phyloP scores from a whole-genome alignment of 169 alveolate genomes.

The Cyclospora cayetanensis region DNA sequence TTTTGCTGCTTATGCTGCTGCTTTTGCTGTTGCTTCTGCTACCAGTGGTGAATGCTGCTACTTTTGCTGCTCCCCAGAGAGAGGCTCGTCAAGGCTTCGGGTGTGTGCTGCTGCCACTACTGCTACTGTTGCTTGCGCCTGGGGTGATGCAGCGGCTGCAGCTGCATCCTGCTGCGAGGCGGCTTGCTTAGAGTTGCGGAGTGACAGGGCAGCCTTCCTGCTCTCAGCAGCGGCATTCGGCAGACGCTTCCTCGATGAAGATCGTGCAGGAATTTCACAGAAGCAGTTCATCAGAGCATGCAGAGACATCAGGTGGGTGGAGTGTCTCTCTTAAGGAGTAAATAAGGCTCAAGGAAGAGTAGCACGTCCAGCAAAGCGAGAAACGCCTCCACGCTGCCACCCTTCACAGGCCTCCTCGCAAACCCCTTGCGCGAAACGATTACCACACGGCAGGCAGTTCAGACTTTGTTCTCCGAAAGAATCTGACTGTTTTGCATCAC shows the following conservation, averaged over 20 bases:
- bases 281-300: slow-evolving; percentile 16
- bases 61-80: no score
- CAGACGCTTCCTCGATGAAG: slow-evolving; percentile 69
- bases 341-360: neutral
- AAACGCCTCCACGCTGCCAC: no score
- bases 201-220: neutral
- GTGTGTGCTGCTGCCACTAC: no score
- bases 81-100: no score
- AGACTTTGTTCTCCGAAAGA: no score
- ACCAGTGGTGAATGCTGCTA: neutral
- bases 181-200: slow-evolving; percentile 72
- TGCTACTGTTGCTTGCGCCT: neutral
- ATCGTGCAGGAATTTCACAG: neutral
- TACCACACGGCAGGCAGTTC: no score
- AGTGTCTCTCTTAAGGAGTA: neutral
- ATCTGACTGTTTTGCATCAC: neutral
- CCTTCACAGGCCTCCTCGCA: no score
- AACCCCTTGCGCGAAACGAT: no score
- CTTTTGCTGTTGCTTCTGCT: no score
- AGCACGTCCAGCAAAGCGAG: neutral
- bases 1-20: slow-evolving; percentile 77
- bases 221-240: slow-evolving; percentile 79
- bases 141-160: slow-evolving; percentile 73
- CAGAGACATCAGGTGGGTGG: slow-evolving; percentile 17
- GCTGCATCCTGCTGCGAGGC: slow-evolving; percentile 82